phyloP scores from a whole-genome alignment of 1,139 yeast genomes.

The Meyerozyma athensensis region DNA sequence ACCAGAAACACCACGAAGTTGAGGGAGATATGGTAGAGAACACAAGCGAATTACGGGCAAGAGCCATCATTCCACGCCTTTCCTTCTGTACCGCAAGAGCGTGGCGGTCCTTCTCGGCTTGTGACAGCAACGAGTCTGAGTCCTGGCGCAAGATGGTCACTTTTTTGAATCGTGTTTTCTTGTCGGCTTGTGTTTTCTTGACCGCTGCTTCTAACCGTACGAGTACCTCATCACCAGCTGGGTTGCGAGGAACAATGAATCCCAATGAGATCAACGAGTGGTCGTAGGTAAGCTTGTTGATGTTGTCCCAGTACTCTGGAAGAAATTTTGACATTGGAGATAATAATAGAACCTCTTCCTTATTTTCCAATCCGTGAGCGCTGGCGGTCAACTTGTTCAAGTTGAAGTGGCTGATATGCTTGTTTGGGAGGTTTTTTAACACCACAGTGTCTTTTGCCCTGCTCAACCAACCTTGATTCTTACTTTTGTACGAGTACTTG shows the following conservation, averaged over 20 bases:
- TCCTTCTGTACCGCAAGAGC: conserved; percentile 76
- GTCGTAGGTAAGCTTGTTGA: conserved; percentile 72
- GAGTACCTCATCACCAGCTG: conserved; percentile 76
- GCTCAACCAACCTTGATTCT: conserved; percentile 45
- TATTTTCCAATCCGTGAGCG: conserved; percentile 62
- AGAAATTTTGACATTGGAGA: conserved; percentile 88
- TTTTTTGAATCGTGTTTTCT: conserved; percentile 62
- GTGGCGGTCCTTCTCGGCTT: conserved; percentile 73
- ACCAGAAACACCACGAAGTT: conserved; percentile 94
- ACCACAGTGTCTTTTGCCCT: conserved; percentile 43
- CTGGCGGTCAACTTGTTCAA: conserved; percentile 72
- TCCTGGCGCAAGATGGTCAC: conserved; percentile 89
- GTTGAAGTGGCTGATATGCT: conserved; percentile 80
- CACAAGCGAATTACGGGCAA: conserved; percentile 85
- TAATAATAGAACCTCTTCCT: conserved; percentile 76
- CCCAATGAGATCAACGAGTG: conserved; percentile 83
- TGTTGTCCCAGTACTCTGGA: conserved; percentile 82
- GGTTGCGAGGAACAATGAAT: conserved; percentile 78
- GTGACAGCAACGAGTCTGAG: conserved; percentile 63
- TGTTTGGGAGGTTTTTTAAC: conserved; percentile 62
- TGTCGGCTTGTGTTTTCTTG: conserved; percentile 47
- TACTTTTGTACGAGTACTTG: conserved; percentile 49
- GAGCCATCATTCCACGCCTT: conserved; percentile 85
- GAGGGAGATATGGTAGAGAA: conserved; percentile 87
- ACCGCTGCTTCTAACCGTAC: conserved; percentile 67